Evolutionary conservation across 2,329 filamentous ascomycete genomes (phyloP), one percentile per base, ranked within the genome.

Genomic region (Penicillium sp.): DNA sequence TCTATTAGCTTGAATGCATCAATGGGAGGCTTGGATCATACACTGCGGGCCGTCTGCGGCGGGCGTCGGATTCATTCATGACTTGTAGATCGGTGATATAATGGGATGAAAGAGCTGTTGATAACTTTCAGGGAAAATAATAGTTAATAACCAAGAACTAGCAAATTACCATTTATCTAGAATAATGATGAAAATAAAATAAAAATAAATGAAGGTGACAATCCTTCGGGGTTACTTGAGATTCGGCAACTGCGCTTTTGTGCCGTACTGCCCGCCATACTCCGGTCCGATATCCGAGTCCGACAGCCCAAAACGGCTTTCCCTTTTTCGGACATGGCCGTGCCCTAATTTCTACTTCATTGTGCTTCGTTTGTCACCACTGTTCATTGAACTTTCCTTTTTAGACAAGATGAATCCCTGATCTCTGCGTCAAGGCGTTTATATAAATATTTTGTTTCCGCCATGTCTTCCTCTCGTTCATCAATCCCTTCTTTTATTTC

Each of bases 41-140:
- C 77, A 79, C 71, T 59, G 69, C 69, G 47, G 75, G 75, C 52
- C 78, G 66, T 66, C 76, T 72, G 14, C 77, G 72, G 55, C 71
- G 71, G 50, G 65, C 69, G 61, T 63, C 66, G 48, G 66, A 61
- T 9, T 68, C 68, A 48, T 60, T 69, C 47, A 54, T 47, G 56
- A 43, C 42, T 43, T 21, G 23, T 20, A 12, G 24, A 21, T 40
- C 30, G 47, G 28, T 28, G 8, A 28, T 28, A 28, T 28, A 8
- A 5, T 9, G 11, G 11, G 33, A 38, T 21, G 40, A 43, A 43
- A 20, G 8, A 21, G 16, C n/a, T 40, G 5, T 18, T 18, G 33
- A 40, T 18, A 40, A 40, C n/a, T 40, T n/a, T 18, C 6, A 18
- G n/a, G 11, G 5, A 21, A 21, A 4, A 33, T 33, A 33, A 33